Evolutionary conservation across 2,329 filamentous ascomycete genomes (phyloP), one percentile per base, ranked within the genome.

Genomic region (Pseudogymnoascus destructans): DNA sequence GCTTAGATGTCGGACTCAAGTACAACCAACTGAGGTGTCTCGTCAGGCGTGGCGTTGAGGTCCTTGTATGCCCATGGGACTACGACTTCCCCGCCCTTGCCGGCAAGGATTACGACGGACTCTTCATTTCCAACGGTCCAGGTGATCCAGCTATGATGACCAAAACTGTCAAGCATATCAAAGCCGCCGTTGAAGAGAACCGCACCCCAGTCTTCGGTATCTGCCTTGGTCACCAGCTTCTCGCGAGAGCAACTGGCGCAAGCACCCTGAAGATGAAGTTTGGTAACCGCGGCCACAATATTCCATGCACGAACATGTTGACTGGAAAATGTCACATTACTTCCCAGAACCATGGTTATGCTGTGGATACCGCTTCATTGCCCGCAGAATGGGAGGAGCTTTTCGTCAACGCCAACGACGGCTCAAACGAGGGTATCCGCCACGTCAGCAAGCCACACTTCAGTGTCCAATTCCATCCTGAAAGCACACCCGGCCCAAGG

Each of bases 381-480:
- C 81, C 87, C 8, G 70, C 79, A 11, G 87, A 84, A 61, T 98
- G 93, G 93, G 82, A 86, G 66, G 93, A 97, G 74, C 81, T 97
- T 8, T 98, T 97, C 65, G 87, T 97, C 68, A 98, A 98, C 69
- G 92, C 93, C 73, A 98, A 98, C 72, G 93, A 98, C 66, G 88
- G 89, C 66, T 96, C 89, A 74, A 98, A 98, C 73, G 93, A 98
- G 76, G 93, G 93, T 74, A 96, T 98, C 69, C 86, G 91, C 73
- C 90, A 97, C 71, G 75, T 80, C 55, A 81, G 77, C 71, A 87
- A 85, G 68, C 93, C 93, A 57, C 95, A 92, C 75, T 98, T 98
- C 79, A 96, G 90, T 77, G 93, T 97, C n/a, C 93, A 98, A 71
- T 98, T 98, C 75, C 93, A 98, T 70, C 93, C 93, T 0, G 93